Conservation (phyloP, 2,329 filamentous ascomycete species). For the Colletotrichum navitas region DNA sequence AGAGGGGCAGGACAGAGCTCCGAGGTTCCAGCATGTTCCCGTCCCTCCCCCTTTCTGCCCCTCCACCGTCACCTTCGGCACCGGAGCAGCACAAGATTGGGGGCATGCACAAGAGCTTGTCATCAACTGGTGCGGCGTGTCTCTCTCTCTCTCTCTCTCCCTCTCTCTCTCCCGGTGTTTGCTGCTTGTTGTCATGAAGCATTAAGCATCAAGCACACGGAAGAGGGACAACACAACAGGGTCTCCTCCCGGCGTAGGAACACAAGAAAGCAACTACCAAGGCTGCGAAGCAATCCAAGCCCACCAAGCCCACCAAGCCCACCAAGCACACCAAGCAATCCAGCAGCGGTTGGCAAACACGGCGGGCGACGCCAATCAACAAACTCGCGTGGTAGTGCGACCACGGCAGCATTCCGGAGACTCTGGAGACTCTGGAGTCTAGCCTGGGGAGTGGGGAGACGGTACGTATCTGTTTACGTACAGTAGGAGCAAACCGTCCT, state of each 20-base stretch:
- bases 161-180: not conserved
- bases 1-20: not conserved
- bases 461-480: too few relatives aligned
- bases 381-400: not conserved
- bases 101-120: too few relatives aligned
- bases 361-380: too few relatives aligned
- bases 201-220: not conserved
- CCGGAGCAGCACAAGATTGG: not conserved
- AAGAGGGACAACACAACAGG: not conserved
- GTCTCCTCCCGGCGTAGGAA: not conserved
- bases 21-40: slow-evolving; percentile 34
- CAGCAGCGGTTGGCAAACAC: not conserved
- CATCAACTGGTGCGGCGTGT: too few relatives aligned
- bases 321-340: not conserved
- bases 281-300: too few relatives aligned
- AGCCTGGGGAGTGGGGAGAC: too few relatives aligned
- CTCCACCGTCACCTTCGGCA: not conserved
- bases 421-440: slow-evolving; percentile 21
- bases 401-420: not conserved
- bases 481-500: slow-evolving; percentile 39
- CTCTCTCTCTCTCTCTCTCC: too few relatives aligned
- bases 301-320: slow-evolving; percentile 2
- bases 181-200: not conserved
- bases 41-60: not conserved
- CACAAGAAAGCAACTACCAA: slow-evolving; percentile 31